Evolutionary conservation across 768 basidiomycete genomes (phyloP), one percentile per base, ranked within the genome.

Genomic region (Boletus fagicola): DNA sequence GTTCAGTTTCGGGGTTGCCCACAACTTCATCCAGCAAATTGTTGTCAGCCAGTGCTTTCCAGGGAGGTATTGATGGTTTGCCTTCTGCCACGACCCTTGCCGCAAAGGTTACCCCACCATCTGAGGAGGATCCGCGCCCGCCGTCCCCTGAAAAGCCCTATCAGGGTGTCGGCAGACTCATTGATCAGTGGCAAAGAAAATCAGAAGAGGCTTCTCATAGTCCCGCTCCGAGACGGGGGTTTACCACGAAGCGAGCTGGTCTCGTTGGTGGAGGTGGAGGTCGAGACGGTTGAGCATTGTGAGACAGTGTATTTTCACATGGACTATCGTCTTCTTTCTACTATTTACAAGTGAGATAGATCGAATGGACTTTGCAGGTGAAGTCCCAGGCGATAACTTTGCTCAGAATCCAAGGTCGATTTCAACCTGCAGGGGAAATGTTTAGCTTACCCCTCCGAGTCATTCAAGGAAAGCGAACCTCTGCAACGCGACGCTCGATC

Each of bases 121-220:
- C 58, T n/a, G 70, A 63, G 39, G 70, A 72, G 38, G 66, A 74
- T 15, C 49, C 54, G 22, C 78, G 80, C 15, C 78, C 88, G 15
- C 76, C 88, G 6, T 87, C 88, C 10, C 88, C 89, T 9, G 91
- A 94, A 66, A 79, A 80, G 53, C 87, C 88, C 33, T 94, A 86
- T 70, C 86, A 84, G 66, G 92, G 92, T 38, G 92, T 94, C 44
- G 87, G 90, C 30, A 89, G 81, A 73, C 77, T 94, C 36, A 93
- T 94, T 61, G 89, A 91, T 67, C 84, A 92, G 67, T 94, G 92
- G 92, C 90, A 94, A 71, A 84, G 83, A 56, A 92, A 88, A 73
- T 83, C 86, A 18, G 87, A 86, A 61, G 84, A 83, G 38, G 66
- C 72, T 48, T 58, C 75, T 26, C 76, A 70, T 26, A 66, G 68